Evolutionary conservation across 495 filamentous ascomycete genomes (phyloP).

Genomic region (Xylaria cubensis): DNA sequence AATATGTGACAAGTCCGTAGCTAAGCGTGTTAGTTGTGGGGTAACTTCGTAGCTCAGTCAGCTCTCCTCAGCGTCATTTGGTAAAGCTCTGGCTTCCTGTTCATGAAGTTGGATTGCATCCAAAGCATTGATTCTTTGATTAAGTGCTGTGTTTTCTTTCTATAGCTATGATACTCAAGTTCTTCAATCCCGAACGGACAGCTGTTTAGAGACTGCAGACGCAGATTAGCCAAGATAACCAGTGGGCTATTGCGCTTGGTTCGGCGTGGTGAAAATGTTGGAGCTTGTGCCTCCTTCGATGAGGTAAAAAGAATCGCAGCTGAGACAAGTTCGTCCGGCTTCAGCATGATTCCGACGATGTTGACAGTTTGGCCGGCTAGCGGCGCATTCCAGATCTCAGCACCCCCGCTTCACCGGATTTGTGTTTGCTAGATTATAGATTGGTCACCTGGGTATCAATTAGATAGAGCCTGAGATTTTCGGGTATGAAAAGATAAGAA

Average conservation of each 20-base stretch:
- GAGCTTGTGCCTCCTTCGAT: neutral
- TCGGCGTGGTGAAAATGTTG: neutral
- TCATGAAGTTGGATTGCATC: neutral
- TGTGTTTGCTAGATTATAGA: neutral
- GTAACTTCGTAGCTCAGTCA: neutral
- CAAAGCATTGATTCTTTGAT: neutral
- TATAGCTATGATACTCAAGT: neutral
- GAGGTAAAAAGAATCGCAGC: neutral
- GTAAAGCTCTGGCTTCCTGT: neutral
- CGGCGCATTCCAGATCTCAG: slow-evolving; percentile 29
- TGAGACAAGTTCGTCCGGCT: neutral
- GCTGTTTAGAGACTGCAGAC: neutral
- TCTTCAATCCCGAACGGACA: neutral
- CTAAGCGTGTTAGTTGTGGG: neutral
- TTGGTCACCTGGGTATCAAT: slow-evolving; percentile 5
- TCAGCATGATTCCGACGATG: slow-evolving; percentile 11
- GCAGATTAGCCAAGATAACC: neutral
- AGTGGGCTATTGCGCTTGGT: neutral
- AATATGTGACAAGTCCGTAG: neutral
- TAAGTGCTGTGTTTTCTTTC: neutral
- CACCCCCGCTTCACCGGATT: slow-evolving; percentile 20
- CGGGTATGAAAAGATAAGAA: slow-evolving; percentile 1
- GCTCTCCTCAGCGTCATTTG: too few relatives aligned
- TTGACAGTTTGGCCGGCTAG: slow-evolving; percentile 19
- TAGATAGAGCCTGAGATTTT: neutral